phyloP scores from a whole-genome alignment of 176 grass and related monocot genomes.

The Rhynchospora breviuscula region DNA sequence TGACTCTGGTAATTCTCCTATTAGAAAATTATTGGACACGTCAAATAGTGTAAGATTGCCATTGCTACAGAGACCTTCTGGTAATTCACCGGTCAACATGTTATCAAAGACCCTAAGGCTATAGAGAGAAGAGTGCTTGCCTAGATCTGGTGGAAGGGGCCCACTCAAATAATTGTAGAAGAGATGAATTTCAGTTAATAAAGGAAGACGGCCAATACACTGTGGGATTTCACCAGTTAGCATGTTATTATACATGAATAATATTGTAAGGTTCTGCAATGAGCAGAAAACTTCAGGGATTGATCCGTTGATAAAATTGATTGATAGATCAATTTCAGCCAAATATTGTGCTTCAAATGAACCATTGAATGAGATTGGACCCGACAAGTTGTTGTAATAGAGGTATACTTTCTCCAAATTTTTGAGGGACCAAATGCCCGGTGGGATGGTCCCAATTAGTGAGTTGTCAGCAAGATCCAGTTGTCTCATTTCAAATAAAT shows the following conservation, averaged over 20 bases:
- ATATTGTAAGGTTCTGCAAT: slow-evolving; percentile 1
- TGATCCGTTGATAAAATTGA: slow-evolving; percentile 40
- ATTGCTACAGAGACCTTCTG: background rate
- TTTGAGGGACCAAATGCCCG: slow-evolving; percentile 43
- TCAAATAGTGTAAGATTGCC: background rate
- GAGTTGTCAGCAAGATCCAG: slow-evolving; percentile 16
- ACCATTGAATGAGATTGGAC: slow-evolving; percentile 19
- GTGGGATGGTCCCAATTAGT: slow-evolving; percentile 47
- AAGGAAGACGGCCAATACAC: slow-evolving; percentile 16
- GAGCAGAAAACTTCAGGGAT: slow-evolving; percentile 52
- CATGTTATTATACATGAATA: slow-evolving; percentile 31
- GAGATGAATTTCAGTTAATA: slow-evolving; percentile 5
- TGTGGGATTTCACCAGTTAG: slow-evolving; percentile 46
- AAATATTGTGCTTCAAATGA: slow-evolving; percentile 31
- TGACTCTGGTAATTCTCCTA: slow-evolving; percentile 13
- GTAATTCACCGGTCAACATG: slow-evolving; percentile 22
- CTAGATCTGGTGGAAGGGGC: slow-evolving; percentile 20
- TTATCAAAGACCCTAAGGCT: slow-evolving; percentile 16
- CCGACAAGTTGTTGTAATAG: slow-evolving; percentile 16
- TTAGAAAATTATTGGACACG: slow-evolving; percentile 20
- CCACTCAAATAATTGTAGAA: slow-evolving; percentile 26
- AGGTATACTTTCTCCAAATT: slow-evolving; percentile 20
- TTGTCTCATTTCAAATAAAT: background rate
- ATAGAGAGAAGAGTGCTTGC: slow-evolving; percentile 14
- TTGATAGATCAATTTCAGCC: slow-evolving; percentile 16